A percentile compares a stretch with the other conserved stretches of the same genome.
Conservation (phyloP, 2,329 filamentous ascomycete species). For the Aspergillus udagawae region DNA sequence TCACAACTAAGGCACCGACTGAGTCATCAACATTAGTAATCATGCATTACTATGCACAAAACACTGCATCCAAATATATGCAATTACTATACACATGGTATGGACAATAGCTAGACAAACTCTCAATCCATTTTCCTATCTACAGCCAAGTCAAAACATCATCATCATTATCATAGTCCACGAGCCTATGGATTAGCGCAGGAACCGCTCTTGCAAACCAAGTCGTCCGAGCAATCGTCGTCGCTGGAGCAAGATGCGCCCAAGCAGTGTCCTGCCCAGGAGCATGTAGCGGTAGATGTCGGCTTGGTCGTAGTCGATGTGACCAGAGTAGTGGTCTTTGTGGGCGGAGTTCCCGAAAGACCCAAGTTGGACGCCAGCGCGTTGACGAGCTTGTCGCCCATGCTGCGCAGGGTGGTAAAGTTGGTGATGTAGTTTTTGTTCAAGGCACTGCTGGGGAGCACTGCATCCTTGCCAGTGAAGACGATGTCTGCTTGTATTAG, state of each 20-base stretch:
- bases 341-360: background rate
- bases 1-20: background rate
- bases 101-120: too few relatives aligned
- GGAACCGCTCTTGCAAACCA: background rate
- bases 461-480: constrained; percentile 24
- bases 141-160: too few relatives aligned
- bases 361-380: constrained; percentile 19
- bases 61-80: too few relatives aligned
- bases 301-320: constrained; percentile 22
- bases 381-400: constrained; percentile 25
- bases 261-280: background rate
- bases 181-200: background rate
- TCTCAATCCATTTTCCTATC: too few relatives aligned
- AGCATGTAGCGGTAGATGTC: constrained; percentile 30
- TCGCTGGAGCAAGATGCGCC: background rate
- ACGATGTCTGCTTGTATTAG: constrained; percentile 22
- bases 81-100: too few relatives aligned
- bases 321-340: constrained; percentile 1
- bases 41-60: too few relatives aligned
- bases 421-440: constrained; percentile 25
- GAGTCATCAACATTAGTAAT: background rate
- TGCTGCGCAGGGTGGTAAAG: constrained; percentile 23
- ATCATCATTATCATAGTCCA: background rate
- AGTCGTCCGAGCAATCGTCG: background rate
- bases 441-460: constrained; percentile 22